These are phyloP conservation scores for Tylopilus intermedius DNA, from an alignment of 768 basidiomycete species.

Conservation along the genomic window DNA sequence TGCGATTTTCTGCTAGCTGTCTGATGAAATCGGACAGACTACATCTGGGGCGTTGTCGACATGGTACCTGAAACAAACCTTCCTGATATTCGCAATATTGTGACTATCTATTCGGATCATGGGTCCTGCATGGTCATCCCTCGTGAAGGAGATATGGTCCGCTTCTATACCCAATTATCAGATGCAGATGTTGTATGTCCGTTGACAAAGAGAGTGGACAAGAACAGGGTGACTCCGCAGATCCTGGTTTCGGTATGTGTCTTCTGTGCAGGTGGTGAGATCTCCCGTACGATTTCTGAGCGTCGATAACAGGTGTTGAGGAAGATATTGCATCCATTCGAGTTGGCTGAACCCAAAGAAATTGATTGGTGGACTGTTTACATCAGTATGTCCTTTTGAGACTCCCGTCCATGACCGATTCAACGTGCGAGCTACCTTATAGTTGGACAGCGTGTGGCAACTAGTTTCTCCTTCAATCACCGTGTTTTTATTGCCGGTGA, in stretches of 20 bases:
- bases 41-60: constrained; percentile 32
- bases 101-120: constrained; percentile 59
- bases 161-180: constrained; percentile 66
- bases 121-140: constrained; percentile 74
- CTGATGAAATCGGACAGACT: constrained; percentile 41
- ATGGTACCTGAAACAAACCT: constrained; percentile 66
- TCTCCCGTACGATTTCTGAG: too few species aligned
- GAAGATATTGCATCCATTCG: too few species aligned
- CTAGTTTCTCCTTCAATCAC: constrained; percentile 49
- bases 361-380: too few species aligned
- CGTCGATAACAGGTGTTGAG: too few species aligned
- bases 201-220: constrained; percentile 48
- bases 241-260: neutral
- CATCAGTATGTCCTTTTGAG: too few species aligned
- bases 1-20: neutral
- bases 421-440: too few species aligned
- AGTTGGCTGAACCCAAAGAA: too few species aligned
- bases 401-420: neutral
- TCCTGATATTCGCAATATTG: constrained; percentile 65
- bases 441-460: too few species aligned
- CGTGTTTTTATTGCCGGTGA: constrained; percentile 76
- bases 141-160: constrained; percentile 60
- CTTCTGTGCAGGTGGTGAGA: too few species aligned
- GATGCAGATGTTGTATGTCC: constrained; percentile 42
- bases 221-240: constrained; percentile 43